These are phyloP conservation scores for Pseudogymnoascus sp. DNA, from an alignment of 2,329 filamentous ascomycete species.

Conservation along the genomic window DNA sequence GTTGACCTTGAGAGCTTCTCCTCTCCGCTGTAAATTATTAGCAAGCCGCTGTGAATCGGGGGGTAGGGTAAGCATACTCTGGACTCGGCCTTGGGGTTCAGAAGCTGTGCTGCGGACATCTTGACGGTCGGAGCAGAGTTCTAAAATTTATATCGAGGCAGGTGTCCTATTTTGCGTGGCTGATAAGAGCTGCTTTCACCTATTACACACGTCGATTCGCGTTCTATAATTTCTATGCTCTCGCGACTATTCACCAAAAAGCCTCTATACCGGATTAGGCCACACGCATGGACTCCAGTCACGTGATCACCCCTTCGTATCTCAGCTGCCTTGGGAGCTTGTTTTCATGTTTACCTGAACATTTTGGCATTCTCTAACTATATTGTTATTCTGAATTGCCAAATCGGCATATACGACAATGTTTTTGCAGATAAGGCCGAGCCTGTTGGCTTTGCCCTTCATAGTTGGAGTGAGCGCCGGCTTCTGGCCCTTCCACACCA, in stretches of 20 bases:
- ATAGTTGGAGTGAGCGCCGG: constrained; percentile 18
- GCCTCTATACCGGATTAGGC: constrained; percentile 8
- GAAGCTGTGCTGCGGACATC: constrained; percentile 96
- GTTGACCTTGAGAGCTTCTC: constrained; percentile 94
- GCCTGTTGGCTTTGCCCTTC: constrained; percentile 19
- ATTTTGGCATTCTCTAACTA: background rate
- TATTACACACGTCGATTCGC: constrained; percentile 9
- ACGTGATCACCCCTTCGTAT: background rate
- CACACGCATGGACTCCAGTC: background rate
- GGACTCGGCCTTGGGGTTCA: constrained; percentile 98
- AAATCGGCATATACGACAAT: background rate
- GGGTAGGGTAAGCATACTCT: constrained; percentile 54
- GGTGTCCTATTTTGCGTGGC: constrained; percentile 11
- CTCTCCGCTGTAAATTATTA: constrained; percentile 63
- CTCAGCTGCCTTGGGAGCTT: background rate
- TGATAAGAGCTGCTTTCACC: constrained; percentile 6
- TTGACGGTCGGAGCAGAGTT: constrained; percentile 20
- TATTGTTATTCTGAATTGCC: background rate
- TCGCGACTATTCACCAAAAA: constrained; percentile 10
- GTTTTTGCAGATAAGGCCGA: constrained; percentile 10
- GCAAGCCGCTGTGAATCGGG: constrained; percentile 22
- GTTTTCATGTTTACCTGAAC: background rate
- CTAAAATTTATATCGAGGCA: constrained; percentile 13
- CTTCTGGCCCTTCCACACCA: constrained; percentile 25
- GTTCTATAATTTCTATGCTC: constrained; percentile 11